A percentile compares a stretch with the other conserved stretches of the same genome.
Evolutionary conservation across 306 rosid genomes (phyloP).

Genomic region (Macrotyloma uniflorum): DNA sequence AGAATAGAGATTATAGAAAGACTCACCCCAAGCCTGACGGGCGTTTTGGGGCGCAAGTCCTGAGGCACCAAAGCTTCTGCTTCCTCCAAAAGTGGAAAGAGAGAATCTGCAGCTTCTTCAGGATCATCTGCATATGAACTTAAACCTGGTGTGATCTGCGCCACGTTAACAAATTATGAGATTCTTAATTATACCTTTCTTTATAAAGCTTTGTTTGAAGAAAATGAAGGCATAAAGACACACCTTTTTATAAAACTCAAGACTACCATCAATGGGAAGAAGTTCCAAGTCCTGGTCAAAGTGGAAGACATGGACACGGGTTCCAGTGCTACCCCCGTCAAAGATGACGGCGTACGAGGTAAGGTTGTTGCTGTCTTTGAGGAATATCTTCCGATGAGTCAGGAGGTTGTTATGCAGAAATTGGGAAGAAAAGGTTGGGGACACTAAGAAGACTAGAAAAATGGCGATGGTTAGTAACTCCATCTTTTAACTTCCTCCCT

Average conservation of each 20-base stretch:
- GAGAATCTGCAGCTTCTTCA: constrained; percentile 61
- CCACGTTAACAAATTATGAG: background rate
- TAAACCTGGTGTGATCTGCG: constrained; percentile 55
- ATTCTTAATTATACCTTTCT: too few relatives aligned
- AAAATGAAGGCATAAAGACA: too few relatives aligned
- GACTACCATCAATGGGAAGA: constrained; percentile 46
- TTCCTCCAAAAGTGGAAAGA: constrained; percentile 49
- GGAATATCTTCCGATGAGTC: constrained; percentile 53
- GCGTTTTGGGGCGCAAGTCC: constrained; percentile 55
- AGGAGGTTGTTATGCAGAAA: constrained; percentile 30
- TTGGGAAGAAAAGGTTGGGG: constrained; percentile 36
- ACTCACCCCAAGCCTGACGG: constrained; percentile 71
- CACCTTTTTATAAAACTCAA: constrained; percentile 62
- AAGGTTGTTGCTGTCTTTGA: background rate
- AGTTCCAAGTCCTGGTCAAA: constrained; percentile 61
- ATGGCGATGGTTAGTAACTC: constrained; percentile 33
- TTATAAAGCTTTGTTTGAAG: too few relatives aligned
- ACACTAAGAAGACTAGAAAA: constrained; percentile 50
- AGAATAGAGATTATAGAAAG: too few relatives aligned
- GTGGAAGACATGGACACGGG: constrained; percentile 73
- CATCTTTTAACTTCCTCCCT: background rate
- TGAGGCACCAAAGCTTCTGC: constrained; percentile 61
- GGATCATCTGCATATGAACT: constrained; percentile 62
- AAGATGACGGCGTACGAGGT: constrained; percentile 57
- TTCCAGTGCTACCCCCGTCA: constrained; percentile 57